Percentiles rank a stretch among this genome's conserved stretches.
Conservation (phyloP, 1,284 basidiomycete genomes). For the Prillingera fragicola region DNA sequence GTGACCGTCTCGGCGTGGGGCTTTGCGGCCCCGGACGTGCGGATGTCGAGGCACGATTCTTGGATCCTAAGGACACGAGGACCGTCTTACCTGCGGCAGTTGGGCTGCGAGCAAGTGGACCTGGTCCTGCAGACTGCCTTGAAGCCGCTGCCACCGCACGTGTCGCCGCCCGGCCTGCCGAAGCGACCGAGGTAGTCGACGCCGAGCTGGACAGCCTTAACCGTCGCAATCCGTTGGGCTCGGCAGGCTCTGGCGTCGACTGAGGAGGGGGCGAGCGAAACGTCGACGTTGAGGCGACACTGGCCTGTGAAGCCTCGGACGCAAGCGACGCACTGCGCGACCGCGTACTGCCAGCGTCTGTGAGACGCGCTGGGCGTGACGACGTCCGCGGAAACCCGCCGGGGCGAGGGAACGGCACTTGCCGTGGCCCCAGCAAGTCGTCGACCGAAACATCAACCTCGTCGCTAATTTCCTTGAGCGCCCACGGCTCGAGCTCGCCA, state of each 20-base stretch:
- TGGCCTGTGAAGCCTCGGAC: background rate
- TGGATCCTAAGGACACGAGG: constrained; percentile 21
- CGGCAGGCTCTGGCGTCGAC: constrained; percentile 11
- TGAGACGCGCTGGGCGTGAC: constrained; percentile 13
- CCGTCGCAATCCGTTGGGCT: constrained; percentile 26
- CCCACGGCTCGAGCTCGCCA: constrained; percentile 72
- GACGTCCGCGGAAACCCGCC: constrained; percentile 19
- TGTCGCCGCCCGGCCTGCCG: constrained; percentile 5
- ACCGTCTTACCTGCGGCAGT: constrained; percentile 26
- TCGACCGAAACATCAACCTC: constrained; percentile 70
- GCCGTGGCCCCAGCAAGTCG: constrained; percentile 54
- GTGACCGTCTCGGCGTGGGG: constrained; percentile 18
- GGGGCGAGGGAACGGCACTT: constrained; percentile 10
- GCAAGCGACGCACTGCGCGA: background rate
- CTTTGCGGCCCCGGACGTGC: constrained; percentile 7
- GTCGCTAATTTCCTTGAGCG: constrained; percentile 77
- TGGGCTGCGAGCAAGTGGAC: constrained; percentile 27
- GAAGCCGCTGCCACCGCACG: too few relatives aligned
- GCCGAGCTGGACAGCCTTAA: constrained; percentile 33
- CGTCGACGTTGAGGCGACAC: constrained; percentile 2
- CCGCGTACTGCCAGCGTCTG: constrained; percentile 8
- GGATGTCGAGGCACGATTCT: background rate
- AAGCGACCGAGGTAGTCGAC: constrained; percentile 21
- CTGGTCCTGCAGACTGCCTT: too few relatives aligned
- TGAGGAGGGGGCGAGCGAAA: background rate